Percentiles rank a stretch among this genome's conserved stretches.
Evolutionary conservation across 2,329 filamentous ascomycete species (phyloP).

Genomic region (Bipolaris sorokiniana): DNA sequence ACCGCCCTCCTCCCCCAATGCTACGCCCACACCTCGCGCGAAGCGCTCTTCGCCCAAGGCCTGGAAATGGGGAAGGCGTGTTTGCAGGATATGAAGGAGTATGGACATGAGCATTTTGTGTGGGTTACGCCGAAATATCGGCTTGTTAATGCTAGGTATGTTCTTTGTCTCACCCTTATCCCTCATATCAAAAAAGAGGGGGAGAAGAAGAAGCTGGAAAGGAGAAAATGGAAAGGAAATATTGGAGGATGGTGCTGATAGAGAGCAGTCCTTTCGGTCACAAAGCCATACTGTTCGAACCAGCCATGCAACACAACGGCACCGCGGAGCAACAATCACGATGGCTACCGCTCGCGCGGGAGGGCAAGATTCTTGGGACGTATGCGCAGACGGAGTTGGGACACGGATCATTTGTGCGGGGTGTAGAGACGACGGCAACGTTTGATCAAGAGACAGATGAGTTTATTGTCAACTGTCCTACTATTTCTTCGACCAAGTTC

Average conservation of each 20-base stretch:
- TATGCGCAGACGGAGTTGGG: slow-evolving; percentile 60
- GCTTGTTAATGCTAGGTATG: slow-evolving; percentile 19
- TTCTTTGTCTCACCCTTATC: no score
- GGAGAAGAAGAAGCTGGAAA: no score
- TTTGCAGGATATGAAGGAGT: slow-evolving; percentile 29
- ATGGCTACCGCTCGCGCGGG: slow-evolving; percentile 47
- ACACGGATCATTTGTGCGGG: slow-evolving; percentile 58
- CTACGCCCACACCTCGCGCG: slow-evolving; percentile 34
- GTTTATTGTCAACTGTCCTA: slow-evolving; percentile 58
- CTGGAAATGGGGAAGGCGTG: slow-evolving; percentile 29
- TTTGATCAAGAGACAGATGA: slow-evolving; percentile 53
- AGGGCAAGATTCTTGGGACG: slow-evolving; percentile 51
- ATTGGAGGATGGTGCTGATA: background rate
- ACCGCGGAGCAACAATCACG: slow-evolving; percentile 54
- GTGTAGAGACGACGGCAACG: slow-evolving; percentile 55
- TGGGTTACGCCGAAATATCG: slow-evolving; percentile 20
- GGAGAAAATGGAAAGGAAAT: no score
- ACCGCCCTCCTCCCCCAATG: slow-evolving; percentile 29
- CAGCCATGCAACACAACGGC: slow-evolving; percentile 45
- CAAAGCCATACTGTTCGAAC: slow-evolving; percentile 21
- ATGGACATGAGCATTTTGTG: slow-evolving; percentile 30
- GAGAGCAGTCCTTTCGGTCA: slow-evolving; percentile 22
- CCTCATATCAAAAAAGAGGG: no score
- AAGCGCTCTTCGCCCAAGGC: slow-evolving; percentile 32
- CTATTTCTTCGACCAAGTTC: slow-evolving; percentile 41